Conservation (phyloP, 306 rosid species). For the Leucaena leucocephala region DNA sequence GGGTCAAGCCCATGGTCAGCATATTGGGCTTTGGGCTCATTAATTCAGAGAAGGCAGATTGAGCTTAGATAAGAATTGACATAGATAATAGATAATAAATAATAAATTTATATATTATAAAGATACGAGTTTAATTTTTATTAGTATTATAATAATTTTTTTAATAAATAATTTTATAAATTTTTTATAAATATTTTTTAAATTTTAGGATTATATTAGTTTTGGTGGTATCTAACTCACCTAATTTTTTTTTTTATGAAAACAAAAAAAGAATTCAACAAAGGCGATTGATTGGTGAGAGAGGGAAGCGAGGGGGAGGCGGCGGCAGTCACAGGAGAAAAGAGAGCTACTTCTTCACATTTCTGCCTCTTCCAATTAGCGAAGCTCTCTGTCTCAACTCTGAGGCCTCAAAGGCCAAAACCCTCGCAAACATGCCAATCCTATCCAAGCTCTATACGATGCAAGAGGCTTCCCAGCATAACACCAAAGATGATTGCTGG, state of each 20-base stretch:
- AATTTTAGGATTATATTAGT: too few species aligned
- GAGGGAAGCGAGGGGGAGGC: not conserved
- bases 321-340: not conserved
- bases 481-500: slow-evolving; percentile 85
- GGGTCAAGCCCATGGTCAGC: not conserved
- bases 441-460: slow-evolving; percentile 59
- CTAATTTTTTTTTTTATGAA: too few species aligned
- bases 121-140: too few species aligned
- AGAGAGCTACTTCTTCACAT: not conserved
- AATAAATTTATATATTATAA: too few species aligned
- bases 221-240: too few species aligned
- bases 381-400: not conserved
- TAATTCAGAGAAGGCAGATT: not conserved
- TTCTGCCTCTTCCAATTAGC: not conserved
- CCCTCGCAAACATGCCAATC: slow-evolving; percentile 57
- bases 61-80: too few species aligned
- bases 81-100: too few species aligned
- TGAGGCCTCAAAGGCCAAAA: not conserved
- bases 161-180: too few species aligned
- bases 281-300: not conserved
- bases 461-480: slow-evolving; percentile 70
- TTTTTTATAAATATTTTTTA: too few species aligned
- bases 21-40: not conserved
- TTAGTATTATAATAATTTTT: too few species aligned
- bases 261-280: not conserved